Conservation (phyloP, 164 flowering plant genomes). For the Kingdonia uniflora region DNA sequence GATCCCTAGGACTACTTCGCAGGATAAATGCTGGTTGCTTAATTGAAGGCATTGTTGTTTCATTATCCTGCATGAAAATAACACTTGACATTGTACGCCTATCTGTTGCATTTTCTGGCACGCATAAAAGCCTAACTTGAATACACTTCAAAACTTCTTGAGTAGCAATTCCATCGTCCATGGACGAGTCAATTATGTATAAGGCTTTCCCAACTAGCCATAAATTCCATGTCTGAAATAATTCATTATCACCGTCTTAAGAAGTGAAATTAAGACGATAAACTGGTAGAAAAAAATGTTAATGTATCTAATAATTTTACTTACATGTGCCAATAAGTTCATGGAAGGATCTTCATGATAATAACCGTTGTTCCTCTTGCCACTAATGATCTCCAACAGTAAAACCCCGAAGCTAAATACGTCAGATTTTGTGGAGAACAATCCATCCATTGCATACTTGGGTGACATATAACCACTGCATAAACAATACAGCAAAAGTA, state of each 20-base stretch:
- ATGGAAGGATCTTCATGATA: conserved; percentile 26
- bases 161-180: conserved; percentile 2
- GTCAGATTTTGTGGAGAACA: conserved; percentile 55
- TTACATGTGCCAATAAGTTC: conserved; percentile 52
- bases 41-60: not conserved
- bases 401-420: conserved; percentile 64
- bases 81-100: conserved; percentile 4
- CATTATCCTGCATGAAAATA: conserved; percentile 1
- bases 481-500: not conserved
- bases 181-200: conserved; percentile 1
- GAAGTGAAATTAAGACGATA: too few relatives aligned
- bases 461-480: conserved; percentile 74
- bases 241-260: not conserved
- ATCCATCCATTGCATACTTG: conserved; percentile 62
- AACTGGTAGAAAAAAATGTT: too few relatives aligned
- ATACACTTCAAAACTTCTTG: conserved; percentile 3
- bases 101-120: conserved; percentile 8
- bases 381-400: conserved; percentile 51
- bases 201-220: conserved; percentile 6
- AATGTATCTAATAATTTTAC: conserved; percentile 15
- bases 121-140: conserved; percentile 5
- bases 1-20: not conserved
- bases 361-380: conserved; percentile 45
- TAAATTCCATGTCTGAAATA: conserved; percentile 4
- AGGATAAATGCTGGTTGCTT: conserved; percentile 6